A percentile compares a stretch with the other conserved stretches of the same genome.
These are phyloP conservation scores for Diatrype stigma DNA, from an alignment of 2,329 filamentous ascomycete species.

Conservation along the genomic window DNA sequence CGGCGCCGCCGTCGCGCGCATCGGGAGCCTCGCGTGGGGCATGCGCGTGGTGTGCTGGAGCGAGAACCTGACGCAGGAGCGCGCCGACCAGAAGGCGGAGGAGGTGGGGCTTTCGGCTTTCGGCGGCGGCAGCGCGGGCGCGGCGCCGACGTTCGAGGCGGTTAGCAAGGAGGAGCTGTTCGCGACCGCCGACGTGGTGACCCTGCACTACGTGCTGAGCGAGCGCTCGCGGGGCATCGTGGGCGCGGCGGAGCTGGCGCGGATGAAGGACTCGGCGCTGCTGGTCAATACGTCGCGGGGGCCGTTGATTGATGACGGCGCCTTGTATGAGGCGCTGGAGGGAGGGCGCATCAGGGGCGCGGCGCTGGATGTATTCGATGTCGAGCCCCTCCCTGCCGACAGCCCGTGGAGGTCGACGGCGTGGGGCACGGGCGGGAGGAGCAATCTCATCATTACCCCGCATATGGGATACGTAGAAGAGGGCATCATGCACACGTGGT, in stretches of 20 bases:
- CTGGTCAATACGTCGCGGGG: conserved; percentile 72
- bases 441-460: conserved; percentile 60
- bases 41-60: conserved; percentile 66
- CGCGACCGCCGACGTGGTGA: conserved; percentile 57
- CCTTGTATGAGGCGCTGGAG: conserved; percentile 55
- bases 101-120: conserved; percentile 44
- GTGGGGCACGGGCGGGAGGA: conserved; percentile 59
- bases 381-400: conserved; percentile 63
- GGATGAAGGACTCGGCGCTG: conserved; percentile 59
- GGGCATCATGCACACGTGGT: conserved; percentile 61
- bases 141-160: conserved; percentile 47
- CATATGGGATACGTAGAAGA: conserved; percentile 73
- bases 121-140: conserved; percentile 19
- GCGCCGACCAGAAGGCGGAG: conserved; percentile 52
- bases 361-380: conserved; percentile 69
- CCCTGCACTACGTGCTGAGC: conserved; percentile 64
- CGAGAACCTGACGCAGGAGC: conserved; percentile 57
- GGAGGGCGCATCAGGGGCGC: conserved; percentile 59
- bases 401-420: conserved; percentile 62
- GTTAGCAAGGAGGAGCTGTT: conserved; percentile 63
- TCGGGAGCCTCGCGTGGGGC: conserved; percentile 56
- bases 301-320: conserved; percentile 62
- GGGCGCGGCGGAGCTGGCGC: conserved; percentile 47
- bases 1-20: conserved; percentile 54
- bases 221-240: conserved; percentile 60